Conservation (phyloP, 352 stramenopile genomes). For the Phytophthora foliorum region DNA sequence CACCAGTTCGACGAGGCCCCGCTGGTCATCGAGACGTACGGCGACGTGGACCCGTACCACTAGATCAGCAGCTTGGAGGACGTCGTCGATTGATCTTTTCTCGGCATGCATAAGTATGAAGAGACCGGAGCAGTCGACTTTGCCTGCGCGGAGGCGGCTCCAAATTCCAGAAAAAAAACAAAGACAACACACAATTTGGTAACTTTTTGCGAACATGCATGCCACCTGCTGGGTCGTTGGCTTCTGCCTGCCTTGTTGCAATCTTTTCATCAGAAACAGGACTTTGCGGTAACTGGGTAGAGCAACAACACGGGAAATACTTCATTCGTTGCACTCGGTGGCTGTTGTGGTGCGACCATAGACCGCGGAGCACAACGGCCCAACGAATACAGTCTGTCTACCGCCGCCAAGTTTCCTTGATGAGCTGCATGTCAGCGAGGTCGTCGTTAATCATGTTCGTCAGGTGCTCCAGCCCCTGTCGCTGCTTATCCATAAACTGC, state of each 20-base stretch:
- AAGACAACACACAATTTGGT: conserved; percentile 36
- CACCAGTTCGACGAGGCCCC: conserved; percentile 92
- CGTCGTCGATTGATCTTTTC: too few species aligned
- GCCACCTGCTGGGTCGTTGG: conserved; percentile 17
- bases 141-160: neutral
- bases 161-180: conserved; percentile 30
- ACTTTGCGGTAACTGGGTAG: too few species aligned
- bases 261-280: neutral
- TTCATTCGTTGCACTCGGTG: conserved; percentile 13
- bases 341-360: neutral
- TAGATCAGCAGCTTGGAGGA: conserved; percentile 45
- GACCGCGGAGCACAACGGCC: neutral
- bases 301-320: conserved; percentile 13
- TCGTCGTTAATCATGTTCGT: conserved; percentile 88
- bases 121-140: conserved; percentile 7
- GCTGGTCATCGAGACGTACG: conserved; percentile 91
- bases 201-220: conserved; percentile 43
- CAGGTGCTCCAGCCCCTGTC: conserved; percentile 85
- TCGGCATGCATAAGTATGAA: conserved; percentile 45
- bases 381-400: conserved; percentile 37
- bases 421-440: conserved; percentile 88
- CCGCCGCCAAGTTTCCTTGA: conserved; percentile 87
- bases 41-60: conserved; percentile 86
- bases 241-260: neutral
- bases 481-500: conserved; percentile 88